phyloP scores from a whole-genome alignment of 176 grass and related monocot genomes.

The Oryza meridionalis region DNA sequence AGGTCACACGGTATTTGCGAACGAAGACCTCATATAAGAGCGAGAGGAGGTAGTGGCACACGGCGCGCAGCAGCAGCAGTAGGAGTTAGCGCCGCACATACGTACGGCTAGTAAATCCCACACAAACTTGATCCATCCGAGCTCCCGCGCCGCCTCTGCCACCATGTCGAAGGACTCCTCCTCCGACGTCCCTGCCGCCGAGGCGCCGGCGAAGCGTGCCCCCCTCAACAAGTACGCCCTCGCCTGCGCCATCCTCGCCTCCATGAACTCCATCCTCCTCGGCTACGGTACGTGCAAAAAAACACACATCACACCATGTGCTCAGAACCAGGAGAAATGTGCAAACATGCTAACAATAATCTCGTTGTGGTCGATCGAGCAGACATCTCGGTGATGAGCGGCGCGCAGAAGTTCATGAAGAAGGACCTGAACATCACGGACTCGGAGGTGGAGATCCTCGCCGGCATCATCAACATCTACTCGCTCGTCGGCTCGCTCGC shows the following conservation, averaged over 20 bases:
- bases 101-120: background rate
- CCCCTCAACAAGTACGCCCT: constrained; percentile 68
- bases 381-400: constrained; percentile 87
- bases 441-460: constrained; percentile 71
- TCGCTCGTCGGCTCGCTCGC: constrained; percentile 80
- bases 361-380: background rate
- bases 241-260: constrained; percentile 69
- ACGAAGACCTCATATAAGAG: background rate
- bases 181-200: constrained; percentile 35
- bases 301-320: background rate
- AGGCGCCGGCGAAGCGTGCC: constrained; percentile 48
- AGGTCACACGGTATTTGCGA: no score
- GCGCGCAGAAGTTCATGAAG: constrained; percentile 67
- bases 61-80: background rate
- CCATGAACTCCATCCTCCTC: constrained; percentile 84
- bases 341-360: background rate
- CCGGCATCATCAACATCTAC: constrained; percentile 85
- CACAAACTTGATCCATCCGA: background rate
- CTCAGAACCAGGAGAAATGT: background rate
- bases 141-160: background rate
- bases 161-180: constrained; percentile 43
- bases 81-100: background rate
- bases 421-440: constrained; percentile 70
- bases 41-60: constrained; percentile 6
- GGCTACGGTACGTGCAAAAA: constrained; percentile 58